phyloP scores from a whole-genome alignment of 352 stramenopile species.

The Elongisporangium anandrum region DNA sequence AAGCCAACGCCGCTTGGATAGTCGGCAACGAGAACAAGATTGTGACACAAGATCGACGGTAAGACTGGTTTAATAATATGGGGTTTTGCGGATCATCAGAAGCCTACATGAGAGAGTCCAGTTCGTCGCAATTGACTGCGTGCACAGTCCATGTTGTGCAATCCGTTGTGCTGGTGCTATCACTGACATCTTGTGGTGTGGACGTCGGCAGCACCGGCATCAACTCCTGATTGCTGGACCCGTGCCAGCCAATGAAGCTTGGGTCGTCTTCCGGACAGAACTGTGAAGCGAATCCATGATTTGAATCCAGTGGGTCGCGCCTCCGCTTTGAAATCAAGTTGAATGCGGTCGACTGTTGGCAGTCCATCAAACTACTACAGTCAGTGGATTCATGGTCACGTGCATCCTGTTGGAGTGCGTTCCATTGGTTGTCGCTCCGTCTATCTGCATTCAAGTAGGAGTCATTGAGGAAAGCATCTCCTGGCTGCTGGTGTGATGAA shows the following conservation, averaged over 20 bases:
- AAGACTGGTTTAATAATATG: background rate
- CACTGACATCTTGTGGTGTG: background rate
- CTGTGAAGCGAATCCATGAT: background rate
- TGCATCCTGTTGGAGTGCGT: background rate
- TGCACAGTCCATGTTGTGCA: background rate
- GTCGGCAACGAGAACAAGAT: background rate
- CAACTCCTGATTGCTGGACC: conserved; percentile 2
- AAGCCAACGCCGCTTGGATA: background rate
- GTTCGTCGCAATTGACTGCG: background rate
- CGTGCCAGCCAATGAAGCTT: background rate
- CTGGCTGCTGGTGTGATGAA: background rate
- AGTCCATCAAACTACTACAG: background rate
- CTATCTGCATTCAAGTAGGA: too few relatives aligned
- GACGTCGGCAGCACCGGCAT: background rate
- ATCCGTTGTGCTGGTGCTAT: background rate
- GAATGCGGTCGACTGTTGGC: background rate
- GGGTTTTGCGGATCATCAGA: background rate
- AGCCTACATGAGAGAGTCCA: background rate
- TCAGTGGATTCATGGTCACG: background rate
- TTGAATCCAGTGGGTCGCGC: background rate
- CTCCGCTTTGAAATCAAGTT: background rate
- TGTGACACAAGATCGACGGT: background rate
- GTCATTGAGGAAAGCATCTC: background rate
- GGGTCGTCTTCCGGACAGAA: background rate
- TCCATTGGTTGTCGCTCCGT: background rate